Evolutionary conservation across 2,329 filamentous ascomycete species (phyloP), one percentile per base, ranked within the genome.

Genomic region (Sarocladiaceae sp.): DNA sequence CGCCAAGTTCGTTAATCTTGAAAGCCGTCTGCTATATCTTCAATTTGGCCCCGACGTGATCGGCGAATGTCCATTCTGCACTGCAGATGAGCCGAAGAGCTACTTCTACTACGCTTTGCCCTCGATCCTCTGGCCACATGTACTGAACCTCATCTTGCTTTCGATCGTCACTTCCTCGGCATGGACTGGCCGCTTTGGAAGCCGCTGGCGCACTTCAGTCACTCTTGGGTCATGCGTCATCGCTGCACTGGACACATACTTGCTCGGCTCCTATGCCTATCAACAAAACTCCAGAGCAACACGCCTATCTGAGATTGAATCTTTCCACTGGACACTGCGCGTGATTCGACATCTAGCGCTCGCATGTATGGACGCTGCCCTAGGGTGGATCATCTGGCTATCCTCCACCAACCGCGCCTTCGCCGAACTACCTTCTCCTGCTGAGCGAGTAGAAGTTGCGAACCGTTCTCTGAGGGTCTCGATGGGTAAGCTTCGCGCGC

Each of bases 31-130:
- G 47, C 71, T 95, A 6, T 97, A 96, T 66, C 73, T 94, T 43
- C 81, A 85, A 47, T 94, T 81, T 64, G 93, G 93, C 2, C 87
- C 89, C 0, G 72, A 78, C 26, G 79, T 83, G 7, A 62, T 97
- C 29, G 71, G 82, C 18, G 72, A 80, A 47, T 97, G 90, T 62
- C 75, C 79, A n/a, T 95, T 95, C 68, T 96, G 90, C 74, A 72
- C 68, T 42, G 66, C 78, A n/a, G 82, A 86, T 47, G 80, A 85
- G 39, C 74, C 80, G 4, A 70, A 68, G 29, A 79, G 76, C 33
- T 96, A 89, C 68, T 74, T 95, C 40, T 76, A 86, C 60, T 97
- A 95, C 65, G 83, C 85, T 12, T 65, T 94, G 0, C 86, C 91
- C 0, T 72, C 78, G 20, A 67, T 95, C 6, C 56, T 90, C 2